Conservation (phyloP, 495 filamentous ascomycete species). For the Cercophora samala region DNA sequence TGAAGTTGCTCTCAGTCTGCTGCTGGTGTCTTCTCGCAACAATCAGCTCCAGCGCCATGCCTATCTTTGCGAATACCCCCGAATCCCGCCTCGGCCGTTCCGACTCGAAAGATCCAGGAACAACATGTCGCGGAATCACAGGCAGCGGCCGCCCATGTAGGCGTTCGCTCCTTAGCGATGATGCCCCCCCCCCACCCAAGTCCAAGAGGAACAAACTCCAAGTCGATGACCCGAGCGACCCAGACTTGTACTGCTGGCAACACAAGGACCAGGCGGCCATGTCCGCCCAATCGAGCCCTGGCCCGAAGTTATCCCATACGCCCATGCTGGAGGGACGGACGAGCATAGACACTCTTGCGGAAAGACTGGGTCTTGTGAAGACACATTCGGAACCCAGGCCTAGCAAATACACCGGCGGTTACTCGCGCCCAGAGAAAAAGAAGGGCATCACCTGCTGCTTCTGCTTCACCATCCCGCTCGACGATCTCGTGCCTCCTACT, state of each 20-base stretch:
- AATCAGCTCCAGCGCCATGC: constrained; percentile 51
- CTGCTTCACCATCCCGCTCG: constrained; percentile 44
- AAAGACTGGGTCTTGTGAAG: constrained; percentile 65
- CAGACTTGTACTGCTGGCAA: constrained; percentile 77
- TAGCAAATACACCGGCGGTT: constrained; percentile 19
- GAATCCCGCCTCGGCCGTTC: constrained; percentile 72
- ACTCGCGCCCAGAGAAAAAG: constrained; percentile 32
- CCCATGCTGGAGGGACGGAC: constrained; percentile 55
- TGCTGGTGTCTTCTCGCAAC: not conserved
- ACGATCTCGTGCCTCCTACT: constrained; percentile 35
- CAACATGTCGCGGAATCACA: constrained; percentile 87
- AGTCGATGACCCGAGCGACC: constrained; percentile 46
- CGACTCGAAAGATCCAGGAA: constrained; percentile 78
- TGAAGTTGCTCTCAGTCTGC: not conserved
- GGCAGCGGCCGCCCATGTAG: constrained; percentile 73
- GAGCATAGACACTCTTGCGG: constrained; percentile 80
- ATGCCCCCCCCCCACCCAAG: constrained; percentile 22
- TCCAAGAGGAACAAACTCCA: constrained; percentile 40
- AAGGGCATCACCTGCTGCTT: constrained; percentile 41
- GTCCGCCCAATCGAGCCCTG: constrained; percentile 43
- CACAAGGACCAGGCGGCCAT: constrained; percentile 79
- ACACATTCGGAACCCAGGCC: constrained; percentile 30
- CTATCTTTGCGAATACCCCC: constrained; percentile 77
- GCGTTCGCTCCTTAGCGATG: constrained; percentile 52
- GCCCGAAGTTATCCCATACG: constrained; percentile 31